These are phyloP conservation scores for Haplographium delicatum DNA, from an alignment of 495 filamentous ascomycete genomes.

Conservation along the genomic window DNA sequence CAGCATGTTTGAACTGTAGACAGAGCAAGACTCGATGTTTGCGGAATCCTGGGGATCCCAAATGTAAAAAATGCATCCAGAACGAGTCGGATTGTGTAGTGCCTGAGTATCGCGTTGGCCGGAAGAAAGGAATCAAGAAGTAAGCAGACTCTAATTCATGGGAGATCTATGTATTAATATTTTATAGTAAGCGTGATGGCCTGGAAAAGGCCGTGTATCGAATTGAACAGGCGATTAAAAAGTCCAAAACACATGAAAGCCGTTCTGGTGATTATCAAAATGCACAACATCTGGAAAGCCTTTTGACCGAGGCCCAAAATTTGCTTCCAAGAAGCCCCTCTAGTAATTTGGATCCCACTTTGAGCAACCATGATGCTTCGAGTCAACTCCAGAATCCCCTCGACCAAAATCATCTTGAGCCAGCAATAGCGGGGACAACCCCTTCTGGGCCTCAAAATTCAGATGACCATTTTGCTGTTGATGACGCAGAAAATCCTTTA, in stretches of 20 bases:
- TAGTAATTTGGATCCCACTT: constrained; percentile 16
- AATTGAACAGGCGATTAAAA: constrained; percentile 65
- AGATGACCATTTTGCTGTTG: constrained; percentile 52
- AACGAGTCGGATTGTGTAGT: constrained; percentile 55
- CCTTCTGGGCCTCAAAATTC: background rate
- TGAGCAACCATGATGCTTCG: constrained; percentile 4
- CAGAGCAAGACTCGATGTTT: constrained; percentile 65
- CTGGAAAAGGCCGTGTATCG: constrained; percentile 69
- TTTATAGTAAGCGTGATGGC: constrained; percentile 60
- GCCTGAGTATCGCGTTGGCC: constrained; percentile 62
- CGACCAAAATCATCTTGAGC: background rate
- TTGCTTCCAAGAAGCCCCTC: constrained; percentile 28
- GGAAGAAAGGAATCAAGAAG: constrained; percentile 74
- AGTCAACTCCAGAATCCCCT: background rate
- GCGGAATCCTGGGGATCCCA: constrained; percentile 39
- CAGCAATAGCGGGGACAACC: background rate
- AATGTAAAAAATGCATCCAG: constrained; percentile 60
- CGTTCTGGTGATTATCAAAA: constrained; percentile 48
- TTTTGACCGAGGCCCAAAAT: constrained; percentile 44
- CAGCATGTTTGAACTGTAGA: constrained; percentile 63
- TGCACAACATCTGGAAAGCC: constrained; percentile 48
- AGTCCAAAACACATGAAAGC: constrained; percentile 44
- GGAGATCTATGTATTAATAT: constrained; percentile 1
- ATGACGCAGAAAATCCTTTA: constrained; percentile 70
- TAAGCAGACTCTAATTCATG: constrained; percentile 30